These are phyloP conservation scores for Heliamphora exappendiculata DNA, from an alignment of 148 eudicot genomes.

Conservation along the genomic window DNA sequence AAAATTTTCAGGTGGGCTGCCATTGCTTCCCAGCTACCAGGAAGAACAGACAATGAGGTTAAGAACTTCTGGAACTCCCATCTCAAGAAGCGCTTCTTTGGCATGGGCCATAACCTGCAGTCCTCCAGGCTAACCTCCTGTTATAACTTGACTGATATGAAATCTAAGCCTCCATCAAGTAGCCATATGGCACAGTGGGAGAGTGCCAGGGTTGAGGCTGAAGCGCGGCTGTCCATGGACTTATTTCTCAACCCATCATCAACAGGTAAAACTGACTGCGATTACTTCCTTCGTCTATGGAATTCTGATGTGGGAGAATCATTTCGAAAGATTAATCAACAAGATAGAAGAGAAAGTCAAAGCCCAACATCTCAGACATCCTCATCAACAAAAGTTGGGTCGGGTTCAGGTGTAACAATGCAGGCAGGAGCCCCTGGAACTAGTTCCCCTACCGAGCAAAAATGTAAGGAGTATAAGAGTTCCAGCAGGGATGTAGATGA, in stretches of 20 bases:
- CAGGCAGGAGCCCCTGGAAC: too few relatives aligned
- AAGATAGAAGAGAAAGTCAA: neutral
- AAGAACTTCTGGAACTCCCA: constrained; percentile 43
- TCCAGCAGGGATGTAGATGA: neutral
- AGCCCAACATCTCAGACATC: neutral
- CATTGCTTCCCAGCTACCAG: constrained; percentile 36
- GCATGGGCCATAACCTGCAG: constrained; percentile 1
- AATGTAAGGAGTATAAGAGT: neutral
- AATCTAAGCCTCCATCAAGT: constrained; percentile 8
- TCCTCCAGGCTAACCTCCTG: neutral
- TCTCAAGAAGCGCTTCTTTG: constrained; percentile 23
- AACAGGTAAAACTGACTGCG: constrained; percentile 6
- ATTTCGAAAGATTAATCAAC: constrained; percentile 10
- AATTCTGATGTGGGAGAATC: constrained; percentile 34
- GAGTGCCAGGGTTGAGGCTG: constrained; percentile 27
- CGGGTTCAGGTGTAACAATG: neutral
- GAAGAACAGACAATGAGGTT: constrained; percentile 48
- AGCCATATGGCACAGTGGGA: constrained; percentile 30
- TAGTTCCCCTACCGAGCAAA: neutral
- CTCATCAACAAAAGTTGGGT: neutral
- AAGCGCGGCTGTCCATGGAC: constrained; percentile 24
- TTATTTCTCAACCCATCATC: constrained; percentile 7
- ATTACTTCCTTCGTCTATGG: constrained; percentile 32
- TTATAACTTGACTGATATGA: constrained; percentile 3
- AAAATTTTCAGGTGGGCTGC: constrained; percentile 34